phyloP scores from a whole-genome alignment of 2,329 filamentous ascomycete genomes.

The Ophiostoma tasmaniense region DNA sequence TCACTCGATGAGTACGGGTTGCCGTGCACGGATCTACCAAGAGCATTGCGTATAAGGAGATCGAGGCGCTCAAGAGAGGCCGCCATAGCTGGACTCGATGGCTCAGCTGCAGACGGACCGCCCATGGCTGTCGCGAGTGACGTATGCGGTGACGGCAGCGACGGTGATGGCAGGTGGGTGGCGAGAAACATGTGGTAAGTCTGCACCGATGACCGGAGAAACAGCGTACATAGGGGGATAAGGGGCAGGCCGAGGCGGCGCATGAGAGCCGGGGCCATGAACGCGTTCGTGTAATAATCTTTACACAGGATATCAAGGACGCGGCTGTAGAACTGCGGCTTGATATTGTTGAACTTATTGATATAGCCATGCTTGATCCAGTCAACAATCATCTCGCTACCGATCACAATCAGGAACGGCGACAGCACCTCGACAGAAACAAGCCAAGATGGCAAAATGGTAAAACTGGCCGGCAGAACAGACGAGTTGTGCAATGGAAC shows the following conservation, averaged over 20 bases:
- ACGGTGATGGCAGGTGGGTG: slow-evolving; percentile 69
- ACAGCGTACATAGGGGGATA: slow-evolving; percentile 85
- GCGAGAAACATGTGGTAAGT: slow-evolving; percentile 98
- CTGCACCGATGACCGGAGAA: slow-evolving; percentile 88
- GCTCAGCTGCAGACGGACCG: slow-evolving; percentile 47
- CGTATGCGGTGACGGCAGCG: slow-evolving; percentile 56
- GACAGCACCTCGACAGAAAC: slow-evolving; percentile 77
- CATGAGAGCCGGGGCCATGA: slow-evolving; percentile 81
- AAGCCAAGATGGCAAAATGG: slow-evolving; percentile 71
- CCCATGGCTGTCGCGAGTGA: slow-evolving; percentile 35
- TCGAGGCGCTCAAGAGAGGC: slow-evolving; percentile 75
- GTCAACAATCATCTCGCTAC: slow-evolving; percentile 94
- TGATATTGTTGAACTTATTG: slow-evolving; percentile 96
- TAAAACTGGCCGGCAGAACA: slow-evolving; percentile 85
- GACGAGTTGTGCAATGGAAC: slow-evolving; percentile 58
- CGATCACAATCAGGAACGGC: slow-evolving; percentile 87
- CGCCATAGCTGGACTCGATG: slow-evolving; percentile 63
- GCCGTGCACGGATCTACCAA: slow-evolving; percentile 65
- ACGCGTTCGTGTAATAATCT: slow-evolving; percentile 95
- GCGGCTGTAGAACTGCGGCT: slow-evolving; percentile 77
- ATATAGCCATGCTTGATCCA: slow-evolving; percentile 97
- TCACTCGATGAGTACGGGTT: slow-evolving; percentile 32
- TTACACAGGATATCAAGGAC: slow-evolving; percentile 93
- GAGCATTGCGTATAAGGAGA: slow-evolving; percentile 63
- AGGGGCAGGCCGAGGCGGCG: slow-evolving; percentile 84